Conservation (phyloP, 2,329 filamentous ascomycete species). For the Aspergillus versicolor region DNA sequence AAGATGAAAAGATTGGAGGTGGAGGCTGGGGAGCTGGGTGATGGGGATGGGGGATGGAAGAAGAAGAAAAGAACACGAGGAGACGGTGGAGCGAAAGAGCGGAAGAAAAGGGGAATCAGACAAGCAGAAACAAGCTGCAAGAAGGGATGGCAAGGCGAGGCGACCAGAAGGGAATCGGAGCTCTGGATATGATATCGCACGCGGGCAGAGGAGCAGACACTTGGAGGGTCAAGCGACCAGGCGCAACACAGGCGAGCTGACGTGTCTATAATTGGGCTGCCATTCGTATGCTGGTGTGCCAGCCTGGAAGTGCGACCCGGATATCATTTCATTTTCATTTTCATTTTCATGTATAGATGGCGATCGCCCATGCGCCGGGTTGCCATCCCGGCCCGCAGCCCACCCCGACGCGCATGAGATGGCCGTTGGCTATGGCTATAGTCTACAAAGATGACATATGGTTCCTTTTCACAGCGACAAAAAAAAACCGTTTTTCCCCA, state of each 20-base stretch:
- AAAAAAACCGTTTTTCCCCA: too few relatives aligned
- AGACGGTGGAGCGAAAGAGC: constrained; percentile 9
- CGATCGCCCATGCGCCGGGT: neutral
- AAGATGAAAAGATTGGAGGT: constrained; percentile 5
- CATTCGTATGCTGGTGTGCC: neutral
- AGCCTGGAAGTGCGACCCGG: neutral
- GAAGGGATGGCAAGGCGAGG: constrained; percentile 11
- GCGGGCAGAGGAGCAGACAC: neutral
- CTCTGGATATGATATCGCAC: neutral
- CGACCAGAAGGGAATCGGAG: neutral
- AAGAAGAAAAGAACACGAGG: constrained; percentile 23
- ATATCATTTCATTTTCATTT: neutral
- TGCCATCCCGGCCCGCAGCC: neutral
- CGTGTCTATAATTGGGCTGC: neutral
- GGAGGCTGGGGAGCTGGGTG: constrained; percentile 12
- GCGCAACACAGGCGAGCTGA: neutral
- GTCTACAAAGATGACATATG: neutral
- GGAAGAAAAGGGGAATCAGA: constrained; percentile 13
- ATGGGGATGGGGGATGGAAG: constrained; percentile 17
- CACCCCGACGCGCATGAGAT: neutral
- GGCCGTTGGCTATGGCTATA: neutral
- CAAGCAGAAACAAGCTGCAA: constrained; percentile 16
- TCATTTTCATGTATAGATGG: constrained; percentile 7
- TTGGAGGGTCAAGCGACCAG: neutral
- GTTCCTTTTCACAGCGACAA: neutral